Base-by-base conservation (phyloP, 169 alveolate species). In the Cytauxzoon felis region DNA sequence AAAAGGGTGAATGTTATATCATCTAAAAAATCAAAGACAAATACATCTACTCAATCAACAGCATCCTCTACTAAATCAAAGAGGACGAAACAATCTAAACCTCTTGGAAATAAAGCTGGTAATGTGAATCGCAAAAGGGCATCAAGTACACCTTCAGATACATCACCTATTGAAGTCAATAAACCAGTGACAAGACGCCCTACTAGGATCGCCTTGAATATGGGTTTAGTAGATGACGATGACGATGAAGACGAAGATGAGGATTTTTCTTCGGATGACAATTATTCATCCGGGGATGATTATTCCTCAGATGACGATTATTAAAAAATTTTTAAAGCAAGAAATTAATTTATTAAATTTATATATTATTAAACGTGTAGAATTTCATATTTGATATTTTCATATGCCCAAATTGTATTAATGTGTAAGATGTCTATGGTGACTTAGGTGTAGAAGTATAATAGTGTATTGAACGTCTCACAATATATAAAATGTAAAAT, bases 381-480 rank as follows among this genome's bases (percentile, higher is more conserved):
- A 19, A 7, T 9, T 21, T 47, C 34, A 53, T 21, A 47, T 13
- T 8, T 47, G 42, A 53, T 53, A 13, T 34, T 21, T 53, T 36
- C 73, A 27, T 19, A 45, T 62, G 63, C 52, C 64, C 52, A 62
- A 27, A 24, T 52, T 21, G 21, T 26, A 19, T 8, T 29, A 13
- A 47, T n/a, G 60, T 29, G 45, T 45, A 60, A 32, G 29, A 23
- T 11, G 5, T 43, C 27, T 60, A 24, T 43, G 19, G 2, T 47
- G 6, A 9, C 9, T 19, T 3, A 11, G 1, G 2, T 40, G 21
- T 18, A 29, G n/a, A n/a, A n/a, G n/a, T n/a, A n/a, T n/a, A n/a
- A n/a, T n/a, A n/a, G n/a, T n/a, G n/a, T n/a, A n/a, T n/a, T n/a
- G n/a, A n/a, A n/a, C n/a, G n/a, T n/a, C n/a, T n/a, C n/a, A n/a